These are phyloP conservation scores for Cercospora beticola DNA, from an alignment of 2,329 filamentous ascomycete species.

Conservation along the genomic window DNA sequence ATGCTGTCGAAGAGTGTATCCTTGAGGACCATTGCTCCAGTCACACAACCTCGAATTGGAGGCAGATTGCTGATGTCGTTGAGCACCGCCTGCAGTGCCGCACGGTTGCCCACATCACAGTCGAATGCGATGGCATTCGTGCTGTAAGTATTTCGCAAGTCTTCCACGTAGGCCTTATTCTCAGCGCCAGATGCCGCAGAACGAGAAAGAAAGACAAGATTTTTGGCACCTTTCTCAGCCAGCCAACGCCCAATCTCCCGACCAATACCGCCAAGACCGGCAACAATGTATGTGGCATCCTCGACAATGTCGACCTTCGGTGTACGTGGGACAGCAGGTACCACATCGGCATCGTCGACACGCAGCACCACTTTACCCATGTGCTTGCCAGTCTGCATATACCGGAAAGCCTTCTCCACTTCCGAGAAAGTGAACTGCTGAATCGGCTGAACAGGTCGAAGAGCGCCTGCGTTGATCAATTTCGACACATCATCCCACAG, in stretches of 20 bases:
- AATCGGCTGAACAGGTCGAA: background rate
- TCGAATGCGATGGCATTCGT: background rate
- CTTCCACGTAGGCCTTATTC: background rate
- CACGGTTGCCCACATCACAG: slow-evolving; percentile 9
- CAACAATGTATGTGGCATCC: background rate
- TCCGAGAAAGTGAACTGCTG: background rate
- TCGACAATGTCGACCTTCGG: background rate
- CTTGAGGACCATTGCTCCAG: slow-evolving; percentile 40
- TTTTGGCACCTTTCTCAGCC: background rate
- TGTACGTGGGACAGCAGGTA: background rate
- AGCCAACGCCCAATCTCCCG: background rate
- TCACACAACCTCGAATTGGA: slow-evolving; percentile 45
- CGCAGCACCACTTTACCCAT: background rate
- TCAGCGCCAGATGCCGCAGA: background rate
- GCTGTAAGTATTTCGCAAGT: background rate
- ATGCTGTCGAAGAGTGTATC: slow-evolving; percentile 29
- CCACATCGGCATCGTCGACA: background rate
- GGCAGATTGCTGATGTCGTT: slow-evolving; percentile 23
- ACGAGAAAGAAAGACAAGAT: background rate
- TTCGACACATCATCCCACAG: background rate
- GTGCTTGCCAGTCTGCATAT: background rate
- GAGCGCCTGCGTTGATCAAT: background rate
- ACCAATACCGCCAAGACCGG: background rate
- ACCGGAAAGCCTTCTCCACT: background rate
- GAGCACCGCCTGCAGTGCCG: slow-evolving; percentile 25